Conservation (phyloP, 2,329 filamentous ascomycete species). For the Diaporthe batatas region DNA sequence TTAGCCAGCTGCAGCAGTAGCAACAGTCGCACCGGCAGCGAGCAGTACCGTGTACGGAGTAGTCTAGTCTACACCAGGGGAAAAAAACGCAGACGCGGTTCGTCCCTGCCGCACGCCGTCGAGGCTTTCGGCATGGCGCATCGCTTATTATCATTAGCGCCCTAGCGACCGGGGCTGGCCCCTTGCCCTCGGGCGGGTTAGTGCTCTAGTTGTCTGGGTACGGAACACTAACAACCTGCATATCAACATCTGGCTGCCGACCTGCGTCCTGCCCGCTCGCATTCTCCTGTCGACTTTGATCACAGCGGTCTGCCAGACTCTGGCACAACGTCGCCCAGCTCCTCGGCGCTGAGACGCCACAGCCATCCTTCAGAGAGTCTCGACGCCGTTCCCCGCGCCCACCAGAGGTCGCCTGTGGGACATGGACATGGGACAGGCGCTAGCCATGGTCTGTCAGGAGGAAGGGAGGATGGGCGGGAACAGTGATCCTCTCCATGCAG, state of each 20-base stretch:
- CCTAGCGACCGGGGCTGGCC: background rate
- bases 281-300: conserved; percentile 19
- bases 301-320: background rate
- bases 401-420: no score
- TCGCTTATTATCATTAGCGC: background rate
- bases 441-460: no score
- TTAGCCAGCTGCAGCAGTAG: background rate
- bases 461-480: background rate
- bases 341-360: conserved; percentile 18
- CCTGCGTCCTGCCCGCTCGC: background rate
- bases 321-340: conserved; percentile 12
- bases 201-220: no score
- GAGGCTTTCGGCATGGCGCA: conserved; percentile 17
- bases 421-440: no score
- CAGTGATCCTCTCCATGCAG: no score
- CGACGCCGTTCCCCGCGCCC: background rate
- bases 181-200: conserved; percentile 3
- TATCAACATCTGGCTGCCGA: background rate
- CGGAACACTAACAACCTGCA: no score
- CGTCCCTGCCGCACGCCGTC: conserved; percentile 1
- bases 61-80: no score
- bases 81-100: conserved; percentile 29
- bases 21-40: conserved; percentile 6
- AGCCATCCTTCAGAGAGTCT: background rate
- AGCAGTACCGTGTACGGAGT: no score